Percentiles rank a stretch among this genome's conserved stretches.
Evolutionary conservation across 257 asterid genomes (phyloP).

Genomic region (Leonotis leonurus): DNA sequence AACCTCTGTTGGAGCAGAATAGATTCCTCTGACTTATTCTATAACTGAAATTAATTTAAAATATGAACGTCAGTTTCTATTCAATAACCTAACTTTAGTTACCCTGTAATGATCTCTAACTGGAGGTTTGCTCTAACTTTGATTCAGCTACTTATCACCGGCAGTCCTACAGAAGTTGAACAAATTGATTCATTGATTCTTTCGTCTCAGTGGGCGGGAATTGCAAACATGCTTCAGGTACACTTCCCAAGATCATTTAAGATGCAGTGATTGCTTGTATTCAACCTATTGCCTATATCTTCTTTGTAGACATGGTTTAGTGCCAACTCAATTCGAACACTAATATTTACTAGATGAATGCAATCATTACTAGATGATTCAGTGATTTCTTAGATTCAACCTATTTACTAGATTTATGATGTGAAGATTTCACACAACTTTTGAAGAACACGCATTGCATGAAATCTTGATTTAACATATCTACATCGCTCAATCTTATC

Average conservation of each 20-base stretch:
- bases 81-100: not conserved
- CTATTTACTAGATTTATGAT: too few relatives aligned
- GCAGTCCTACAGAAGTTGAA: constrained; percentile 50
- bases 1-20: not conserved
- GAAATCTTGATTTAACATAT: not conserved
- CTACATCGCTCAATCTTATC: not conserved
- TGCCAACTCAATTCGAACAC: not conserved
- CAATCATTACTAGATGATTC: not conserved
- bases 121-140: constrained; percentile 12
- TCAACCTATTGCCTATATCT: not conserved
- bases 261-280: not conserved
- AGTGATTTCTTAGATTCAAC: too few relatives aligned
- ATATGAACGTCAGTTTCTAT: not conserved
- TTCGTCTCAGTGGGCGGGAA: constrained; percentile 81
- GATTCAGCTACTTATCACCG: constrained; percentile 52
- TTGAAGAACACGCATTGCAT: not conserved
- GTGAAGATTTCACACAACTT: too few relatives aligned
- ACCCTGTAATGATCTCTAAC: constrained; percentile 3
- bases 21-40: not conserved
- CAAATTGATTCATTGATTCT: constrained; percentile 69
- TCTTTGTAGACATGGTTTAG: not conserved
- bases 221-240: constrained; percentile 66
- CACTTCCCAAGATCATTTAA: not conserved
- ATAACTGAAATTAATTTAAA: not conserved
- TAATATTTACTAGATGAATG: not conserved